Evolutionary conservation across 2,329 filamentous ascomycete species (phyloP), one percentile per base, ranked within the genome.

Genomic region (Penicillium sp.): DNA sequence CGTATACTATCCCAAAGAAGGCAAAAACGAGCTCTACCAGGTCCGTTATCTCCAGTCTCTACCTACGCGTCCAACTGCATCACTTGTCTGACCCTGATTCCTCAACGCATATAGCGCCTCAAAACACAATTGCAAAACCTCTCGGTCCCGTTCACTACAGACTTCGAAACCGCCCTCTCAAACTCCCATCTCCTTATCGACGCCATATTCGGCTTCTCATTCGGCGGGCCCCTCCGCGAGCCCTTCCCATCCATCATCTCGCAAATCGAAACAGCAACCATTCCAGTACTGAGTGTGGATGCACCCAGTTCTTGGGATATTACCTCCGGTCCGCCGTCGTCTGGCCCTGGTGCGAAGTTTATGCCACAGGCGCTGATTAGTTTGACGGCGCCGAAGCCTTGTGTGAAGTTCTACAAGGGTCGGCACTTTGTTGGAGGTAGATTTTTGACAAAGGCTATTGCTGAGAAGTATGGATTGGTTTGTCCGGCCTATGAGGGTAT

Each of bases 251-350:
- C 83, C 0, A 90, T 97, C 14, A 96, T 99, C 68, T 81, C 85
- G 62, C 87, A 90, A 7, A 82, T 99, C 40, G 86, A 92, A 68
- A 83, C 88, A 45, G 89, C 90, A 5, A 84, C 84, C 28, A 72
- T 95, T 7, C 91, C 93, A 0, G 90, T 98, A 0, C 89, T 95
- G 2, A 90, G 92, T 2, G 91, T 99, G 25, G 95, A 99, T 78
- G 93, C 92, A 6, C 95, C 95, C 1, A 96, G 92, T 35, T 95
- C 91, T 1, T 99, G 95, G 95, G 88, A 95, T 75, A 96, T 99
- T 59, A 91, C 97, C 72, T 81, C 83, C 11, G 95, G 95, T 0
- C 94, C 94, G 8, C 93, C 93, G 11, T 79, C 82, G 55, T 85
- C 87, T 1, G 94, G 92, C 0, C 84, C 91, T 0, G 94, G 93